Base-by-base conservation (phyloP, 495 filamentous ascomycete genomes). In the Schizothecium vesticola region DNA sequence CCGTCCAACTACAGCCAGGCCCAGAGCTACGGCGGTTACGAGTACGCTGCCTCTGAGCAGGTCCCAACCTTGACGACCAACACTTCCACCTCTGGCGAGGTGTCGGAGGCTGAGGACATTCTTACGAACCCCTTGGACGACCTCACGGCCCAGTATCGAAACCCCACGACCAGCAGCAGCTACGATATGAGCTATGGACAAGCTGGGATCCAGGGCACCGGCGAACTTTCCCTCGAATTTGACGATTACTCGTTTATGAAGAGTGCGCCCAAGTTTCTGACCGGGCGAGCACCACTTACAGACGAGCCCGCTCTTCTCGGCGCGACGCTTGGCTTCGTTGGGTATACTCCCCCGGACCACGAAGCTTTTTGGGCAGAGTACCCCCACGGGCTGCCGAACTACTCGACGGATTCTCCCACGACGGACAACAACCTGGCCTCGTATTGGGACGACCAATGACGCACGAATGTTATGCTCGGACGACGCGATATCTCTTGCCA, bases 41-140 rank as follows among this genome's bases (percentile, higher is more conserved):
- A 91, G 68, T 90, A 85, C 69, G 82, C 81, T 67, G 78, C 81
- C 24, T 79, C 79, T 2, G 84, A 84, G 66, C 83, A 83, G 60
- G 80, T 86, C 60, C 79, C 82, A 59, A 86, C 84, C 7, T 80
- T 88, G 66, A 82, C 81, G 16, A 78, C 75, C 31, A 77, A 86
- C 8, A 89, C 89, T 2, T 92, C 90, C 3, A 92, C 89, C 10
- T 92, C 90, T 2, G 90, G 90, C 31, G 90, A 92, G 68, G 86
- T 90, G 29, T 92, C 90, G 16, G 90, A 92, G 76, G 86, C 86
- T 16, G 90, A 91, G 64, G 91, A 93, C 61, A 83, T 84, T 72
- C 72, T 81, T 59, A 77, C 83, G n/a, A 85, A 82, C 67, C 82
- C 84, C 65, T 84, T 86, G 67, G 86, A 87, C 62, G 81, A 85